A percentile compares a stretch with the other conserved stretches of the same genome.
phyloP scores from a whole-genome alignment of 306 rosid genomes.

The Corylus americana region DNA sequence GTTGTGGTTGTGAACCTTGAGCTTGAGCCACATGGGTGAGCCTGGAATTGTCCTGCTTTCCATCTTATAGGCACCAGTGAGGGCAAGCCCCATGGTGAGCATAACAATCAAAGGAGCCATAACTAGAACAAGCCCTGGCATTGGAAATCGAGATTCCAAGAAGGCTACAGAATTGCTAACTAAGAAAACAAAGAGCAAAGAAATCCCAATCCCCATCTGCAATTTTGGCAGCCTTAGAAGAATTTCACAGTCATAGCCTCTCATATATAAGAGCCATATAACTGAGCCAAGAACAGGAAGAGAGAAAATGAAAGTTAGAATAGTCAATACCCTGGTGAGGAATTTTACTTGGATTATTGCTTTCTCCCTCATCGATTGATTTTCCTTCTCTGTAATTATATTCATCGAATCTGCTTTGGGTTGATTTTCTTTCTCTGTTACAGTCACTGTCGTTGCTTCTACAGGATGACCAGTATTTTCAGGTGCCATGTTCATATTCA shows the following conservation, averaged over 20 bases:
- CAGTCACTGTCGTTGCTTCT: not conserved
- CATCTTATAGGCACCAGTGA: slow-evolving; percentile 24
- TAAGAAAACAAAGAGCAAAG: slow-evolving; percentile 12
- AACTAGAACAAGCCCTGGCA: slow-evolving; percentile 24
- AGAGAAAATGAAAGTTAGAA: slow-evolving; percentile 19
- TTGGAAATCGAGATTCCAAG: slow-evolving; percentile 14
- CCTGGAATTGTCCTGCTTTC: slow-evolving; percentile 25
- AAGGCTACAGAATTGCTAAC: slow-evolving; percentile 23
- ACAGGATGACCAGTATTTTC: not conserved
- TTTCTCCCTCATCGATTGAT: not conserved
- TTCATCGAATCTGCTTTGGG: no score
- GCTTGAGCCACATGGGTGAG: slow-evolving; percentile 36
- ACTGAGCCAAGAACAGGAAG: slow-evolving; percentile 28
- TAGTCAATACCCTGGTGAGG: not conserved
- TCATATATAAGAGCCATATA: slow-evolving; percentile 29
- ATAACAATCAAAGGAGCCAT: slow-evolving; percentile 26
- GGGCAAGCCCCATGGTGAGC: slow-evolving; percentile 30
- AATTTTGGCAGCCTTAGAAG: slow-evolving; percentile 19
- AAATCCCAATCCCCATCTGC: slow-evolving; percentile 15
- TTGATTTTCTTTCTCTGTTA: not conserved
- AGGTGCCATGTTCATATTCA: not conserved
- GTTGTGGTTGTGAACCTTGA: slow-evolving; percentile 1
- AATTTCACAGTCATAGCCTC: slow-evolving; percentile 27
- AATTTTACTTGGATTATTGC: not conserved
- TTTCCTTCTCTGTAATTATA: not conserved